phyloP scores from a whole-genome alignment of 2,329 filamentous ascomycete genomes.

The Cytospora leucostoma region DNA sequence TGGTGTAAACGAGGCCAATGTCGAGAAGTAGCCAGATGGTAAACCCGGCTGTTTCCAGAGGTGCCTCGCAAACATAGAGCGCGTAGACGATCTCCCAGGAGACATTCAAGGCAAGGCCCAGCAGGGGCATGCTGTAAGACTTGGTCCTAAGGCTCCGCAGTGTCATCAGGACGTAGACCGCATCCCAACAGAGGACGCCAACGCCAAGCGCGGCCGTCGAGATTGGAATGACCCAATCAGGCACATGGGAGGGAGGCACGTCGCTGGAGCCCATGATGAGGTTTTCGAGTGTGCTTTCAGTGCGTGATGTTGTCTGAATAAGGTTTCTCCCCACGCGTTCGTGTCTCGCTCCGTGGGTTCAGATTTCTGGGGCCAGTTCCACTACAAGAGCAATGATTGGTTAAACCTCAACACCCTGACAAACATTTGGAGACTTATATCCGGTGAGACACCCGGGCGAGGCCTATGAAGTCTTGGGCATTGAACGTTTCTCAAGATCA shows the following conservation, averaged over 20 bases:
- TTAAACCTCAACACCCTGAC: too few species aligned
- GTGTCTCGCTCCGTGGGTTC: not conserved
- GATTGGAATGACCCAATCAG: constrained; percentile 42
- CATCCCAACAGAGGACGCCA: constrained; percentile 45
- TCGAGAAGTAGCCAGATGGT: constrained; percentile 52
- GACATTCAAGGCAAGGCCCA: constrained; percentile 51
- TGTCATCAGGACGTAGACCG: constrained; percentile 50
- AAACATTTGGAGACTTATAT: too few species aligned
- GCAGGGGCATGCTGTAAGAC: constrained; percentile 52
- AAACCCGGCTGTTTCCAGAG: constrained; percentile 48
- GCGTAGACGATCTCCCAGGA: constrained; percentile 55
- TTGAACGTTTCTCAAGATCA: too few species aligned
- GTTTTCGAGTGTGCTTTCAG: not conserved
- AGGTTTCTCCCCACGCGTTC: not conserved
- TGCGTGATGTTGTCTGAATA: not conserved
- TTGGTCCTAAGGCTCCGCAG: constrained; percentile 47
- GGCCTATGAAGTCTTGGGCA: too few species aligned
- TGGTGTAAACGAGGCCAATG: constrained; percentile 47
- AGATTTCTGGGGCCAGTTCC: not conserved
- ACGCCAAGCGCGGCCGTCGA: constrained; percentile 39
- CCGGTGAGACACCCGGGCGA: too few species aligned
- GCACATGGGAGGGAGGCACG: constrained; percentile 38
- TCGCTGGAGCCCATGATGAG: constrained; percentile 43
- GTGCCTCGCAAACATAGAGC: constrained; percentile 47
- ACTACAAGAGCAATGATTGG: not conserved